A percentile compares a stretch with the other conserved stretches of the same genome.
phyloP scores from a whole-genome alignment of 2,329 filamentous ascomycete species.

The Cladosporium sp. region DNA sequence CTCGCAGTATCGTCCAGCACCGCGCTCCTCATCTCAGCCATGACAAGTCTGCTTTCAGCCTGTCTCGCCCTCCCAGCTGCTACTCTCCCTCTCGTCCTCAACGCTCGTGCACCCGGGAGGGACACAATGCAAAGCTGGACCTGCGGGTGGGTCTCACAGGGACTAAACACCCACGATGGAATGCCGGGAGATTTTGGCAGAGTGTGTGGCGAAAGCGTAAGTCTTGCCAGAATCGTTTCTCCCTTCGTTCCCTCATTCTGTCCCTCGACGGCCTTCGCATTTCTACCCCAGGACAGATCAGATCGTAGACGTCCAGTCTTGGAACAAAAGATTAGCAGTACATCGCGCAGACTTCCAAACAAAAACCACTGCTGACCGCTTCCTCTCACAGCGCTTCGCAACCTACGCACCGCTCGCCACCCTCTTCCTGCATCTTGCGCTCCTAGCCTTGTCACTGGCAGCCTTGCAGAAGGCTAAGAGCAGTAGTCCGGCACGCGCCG shows the following conservation, averaged over 20 bases:
- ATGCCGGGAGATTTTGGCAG: constrained; percentile 38
- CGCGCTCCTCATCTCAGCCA: constrained; percentile 22
- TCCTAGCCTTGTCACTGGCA: constrained; percentile 21
- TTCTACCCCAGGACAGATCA: no score
- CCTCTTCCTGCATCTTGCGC: constrained; percentile 41
- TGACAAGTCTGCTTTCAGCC: constrained; percentile 35
- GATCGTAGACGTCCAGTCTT: no score
- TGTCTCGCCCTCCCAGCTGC: constrained; percentile 44
- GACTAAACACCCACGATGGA: constrained; percentile 29
- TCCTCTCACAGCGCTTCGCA: constrained; percentile 42
- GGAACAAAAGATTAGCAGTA: no score
- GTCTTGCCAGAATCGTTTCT: constrained; percentile 12
- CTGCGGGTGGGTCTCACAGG: constrained; percentile 32
- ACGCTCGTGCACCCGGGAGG: constrained; percentile 25
- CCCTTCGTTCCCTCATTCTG: no score
- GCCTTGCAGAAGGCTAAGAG: neutral
- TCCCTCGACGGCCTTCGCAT: no score
- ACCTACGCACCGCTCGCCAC: constrained; percentile 45
- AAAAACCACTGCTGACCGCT: neutral
- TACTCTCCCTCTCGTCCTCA: constrained; percentile 38
- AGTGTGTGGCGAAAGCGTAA: constrained; percentile 45
- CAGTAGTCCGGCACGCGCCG: neutral
- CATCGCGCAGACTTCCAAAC: neutral
- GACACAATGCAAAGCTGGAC: constrained; percentile 43
- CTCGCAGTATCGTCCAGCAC: constrained; percentile 1